A percentile compares a stretch with the other conserved stretches of the same genome.
phyloP scores from a whole-genome alignment of 2,329 filamentous ascomycete species.

The Fusarium praegraminearum region DNA sequence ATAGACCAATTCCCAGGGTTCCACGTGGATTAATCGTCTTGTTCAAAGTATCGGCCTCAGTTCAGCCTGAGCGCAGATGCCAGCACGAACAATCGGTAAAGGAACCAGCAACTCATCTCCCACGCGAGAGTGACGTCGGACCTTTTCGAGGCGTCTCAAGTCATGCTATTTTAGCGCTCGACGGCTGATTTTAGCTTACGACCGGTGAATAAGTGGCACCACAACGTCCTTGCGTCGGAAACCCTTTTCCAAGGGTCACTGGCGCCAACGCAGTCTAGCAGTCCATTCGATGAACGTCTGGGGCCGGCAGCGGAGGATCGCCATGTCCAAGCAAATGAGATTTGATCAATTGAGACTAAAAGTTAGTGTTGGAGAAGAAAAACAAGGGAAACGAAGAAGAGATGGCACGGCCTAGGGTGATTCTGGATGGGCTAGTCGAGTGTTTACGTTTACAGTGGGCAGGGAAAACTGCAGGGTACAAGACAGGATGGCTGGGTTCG shows the following conservation, averaged over 20 bases:
- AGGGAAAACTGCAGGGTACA: neutral
- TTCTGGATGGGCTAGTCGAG: neutral
- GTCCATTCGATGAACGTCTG: neutral
- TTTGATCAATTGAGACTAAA: neutral
- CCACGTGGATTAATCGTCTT: conserved; percentile 17
- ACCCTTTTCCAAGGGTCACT: neutral
- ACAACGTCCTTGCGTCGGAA: no score
- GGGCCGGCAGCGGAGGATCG: conserved; percentile 6
- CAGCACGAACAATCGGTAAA: neutral
- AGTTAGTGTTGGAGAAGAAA: neutral
- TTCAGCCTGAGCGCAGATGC: conserved; percentile 6
- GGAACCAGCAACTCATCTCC: conserved; percentile 12
- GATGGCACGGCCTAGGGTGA: neutral
- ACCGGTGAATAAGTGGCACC: neutral
- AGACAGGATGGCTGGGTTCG: neutral
- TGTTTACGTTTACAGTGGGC: neutral
- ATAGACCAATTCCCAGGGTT: neutral
- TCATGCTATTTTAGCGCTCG: neutral
- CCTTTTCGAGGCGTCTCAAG: neutral
- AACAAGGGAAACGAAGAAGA: neutral
- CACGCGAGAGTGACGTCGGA: conserved; percentile 7
- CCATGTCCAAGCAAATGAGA: neutral
- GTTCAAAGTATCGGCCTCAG: neutral
- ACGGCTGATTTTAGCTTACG: neutral
- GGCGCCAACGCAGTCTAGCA: neutral